phyloP scores from a whole-genome alignment of 305 asterid species.

The Galium porrigens region DNA sequence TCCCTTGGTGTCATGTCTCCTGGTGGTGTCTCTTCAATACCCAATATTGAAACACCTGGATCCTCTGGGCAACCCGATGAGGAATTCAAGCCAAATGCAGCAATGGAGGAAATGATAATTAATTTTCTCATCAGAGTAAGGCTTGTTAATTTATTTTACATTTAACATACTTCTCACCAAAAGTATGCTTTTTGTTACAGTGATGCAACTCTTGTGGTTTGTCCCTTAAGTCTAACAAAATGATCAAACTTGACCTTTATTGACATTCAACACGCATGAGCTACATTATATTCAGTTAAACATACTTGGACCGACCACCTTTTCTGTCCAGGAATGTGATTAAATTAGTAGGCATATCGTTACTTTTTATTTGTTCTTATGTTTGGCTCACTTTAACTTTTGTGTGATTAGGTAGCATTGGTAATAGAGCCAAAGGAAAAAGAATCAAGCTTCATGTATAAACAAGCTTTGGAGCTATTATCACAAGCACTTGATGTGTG shows the following conservation, averaged over 20 bases:
- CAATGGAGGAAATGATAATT: conserved; percentile 99
- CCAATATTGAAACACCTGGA: conserved; percentile 88
- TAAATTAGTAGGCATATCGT: background rate
- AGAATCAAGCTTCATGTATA: conserved; percentile 94
- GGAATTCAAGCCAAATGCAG: conserved; percentile 99
- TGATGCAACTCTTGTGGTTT: background rate
- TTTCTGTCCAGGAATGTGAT: background rate
- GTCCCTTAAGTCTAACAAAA: background rate
- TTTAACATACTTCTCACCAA: too few species aligned
- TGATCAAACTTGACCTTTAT: background rate
- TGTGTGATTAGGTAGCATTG: conserved; percentile 56
- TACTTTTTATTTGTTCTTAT: background rate
- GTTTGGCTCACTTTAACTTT: background rate
- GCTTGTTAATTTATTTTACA: background rate
- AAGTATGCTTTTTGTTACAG: background rate
- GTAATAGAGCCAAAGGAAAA: conserved; percentile 98
- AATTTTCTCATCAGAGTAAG: conserved; percentile 91
- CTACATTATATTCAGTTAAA: background rate
- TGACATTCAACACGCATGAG: background rate
- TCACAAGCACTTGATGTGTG: conserved; percentile 98
- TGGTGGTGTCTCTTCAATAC: conserved; percentile 80
- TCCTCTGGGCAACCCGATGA: conserved; percentile 93
- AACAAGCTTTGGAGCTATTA: conserved; percentile 91
- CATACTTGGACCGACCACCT: background rate
- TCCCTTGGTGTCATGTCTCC: conserved; percentile 93